phyloP scores from a whole-genome alignment of 257 asterid species.

The Linderniella brevidens region DNA sequence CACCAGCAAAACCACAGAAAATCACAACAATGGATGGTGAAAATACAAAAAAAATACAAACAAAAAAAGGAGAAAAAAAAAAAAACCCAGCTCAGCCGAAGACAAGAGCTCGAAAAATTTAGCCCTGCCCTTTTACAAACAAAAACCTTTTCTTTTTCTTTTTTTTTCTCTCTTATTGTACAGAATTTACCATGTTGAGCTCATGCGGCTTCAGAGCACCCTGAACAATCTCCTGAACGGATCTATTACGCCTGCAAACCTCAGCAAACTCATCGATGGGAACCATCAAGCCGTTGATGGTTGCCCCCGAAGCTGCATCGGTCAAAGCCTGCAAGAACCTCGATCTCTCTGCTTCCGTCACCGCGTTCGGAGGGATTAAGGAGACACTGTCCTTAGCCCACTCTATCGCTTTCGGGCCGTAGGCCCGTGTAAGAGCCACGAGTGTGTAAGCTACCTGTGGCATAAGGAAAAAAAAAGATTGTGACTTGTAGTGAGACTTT shows the following conservation, averaged over 20 bases:
- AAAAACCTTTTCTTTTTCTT: slow-evolving; percentile 20
- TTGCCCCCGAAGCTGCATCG: slow-evolving; percentile 47
- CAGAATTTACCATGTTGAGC: slow-evolving; percentile 24
- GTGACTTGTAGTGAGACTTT: no score
- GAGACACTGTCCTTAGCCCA: slow-evolving; percentile 73
- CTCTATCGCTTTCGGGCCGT: slow-evolving; percentile 51
- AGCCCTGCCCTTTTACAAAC: neutral
- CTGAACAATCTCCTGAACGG: slow-evolving; percentile 95
- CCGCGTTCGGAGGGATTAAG: slow-evolving; percentile 72
- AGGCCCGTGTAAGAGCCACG: slow-evolving; percentile 60
- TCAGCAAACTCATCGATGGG: slow-evolving; percentile 88
- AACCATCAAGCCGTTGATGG: slow-evolving; percentile 39
- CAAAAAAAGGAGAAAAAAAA: neutral
- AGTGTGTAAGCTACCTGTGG: slow-evolving; percentile 67
- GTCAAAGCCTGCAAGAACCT: slow-evolving; percentile 70
- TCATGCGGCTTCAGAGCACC: slow-evolving; percentile 92
- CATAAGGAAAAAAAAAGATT: slow-evolving; percentile 7
- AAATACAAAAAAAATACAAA: neutral
- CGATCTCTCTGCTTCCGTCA: slow-evolving; percentile 58
- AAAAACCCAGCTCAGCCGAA: neutral
- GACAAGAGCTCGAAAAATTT: neutral
- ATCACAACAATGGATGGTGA: neutral
- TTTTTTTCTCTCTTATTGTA: no score
- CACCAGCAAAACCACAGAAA: neutral
- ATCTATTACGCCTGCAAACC: slow-evolving; percentile 84